Evolutionary conservation across 352 stramenopile species (phyloP), one percentile per base, ranked within the genome.

Genomic region (Globisporangium abappressorium): DNA sequence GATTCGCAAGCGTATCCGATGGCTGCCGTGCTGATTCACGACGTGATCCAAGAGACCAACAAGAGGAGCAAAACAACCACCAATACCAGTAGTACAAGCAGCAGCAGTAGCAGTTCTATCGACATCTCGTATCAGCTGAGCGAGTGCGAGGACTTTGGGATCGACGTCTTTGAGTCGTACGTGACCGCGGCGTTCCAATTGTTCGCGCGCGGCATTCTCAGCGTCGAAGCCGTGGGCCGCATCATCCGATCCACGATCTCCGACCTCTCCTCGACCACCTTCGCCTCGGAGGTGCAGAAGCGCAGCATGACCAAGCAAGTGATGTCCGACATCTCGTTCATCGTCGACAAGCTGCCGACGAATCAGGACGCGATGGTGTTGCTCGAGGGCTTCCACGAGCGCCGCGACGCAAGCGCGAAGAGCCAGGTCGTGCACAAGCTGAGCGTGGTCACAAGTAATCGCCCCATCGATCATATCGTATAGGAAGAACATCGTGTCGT

Each of bases 11-110:
- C n/a, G 20, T 70, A 62, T 24, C 24, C 56, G 5, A 41, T 75
- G n/a, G 55, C 53, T 24, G 70, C 67, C 22, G 60, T 75, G 12
- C 51, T 75, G n/a, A 70, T 75, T 46, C 70, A 74, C 41, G 69
- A 74, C 11, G 62, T 73, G 3, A 22, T 22, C 11, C 47, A 66
- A 47, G 7, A 57, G 2, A 20, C 41, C 20, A 36, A 38, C 49
- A 33, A 36, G 54, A 51, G 18, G 8, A 51, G 18, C n/a, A 57
- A 20, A 7, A 58, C 14, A 11, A 41, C 2, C 33, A 28, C 0
- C 18, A 34, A 26, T 3, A 34, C 7, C 22, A 49, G 18, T 36
- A 18, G n/a, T 6, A 61, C 18, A 24, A 60, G 28, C 55, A 41
- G 43, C 18, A 51, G 18, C 4, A 51, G 43, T 24, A 51, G 43